Evolutionary conservation across 345 rosid genomes (phyloP), one percentile per base, ranked within the genome.

Genomic region (Odontarrhena argentea): DNA sequence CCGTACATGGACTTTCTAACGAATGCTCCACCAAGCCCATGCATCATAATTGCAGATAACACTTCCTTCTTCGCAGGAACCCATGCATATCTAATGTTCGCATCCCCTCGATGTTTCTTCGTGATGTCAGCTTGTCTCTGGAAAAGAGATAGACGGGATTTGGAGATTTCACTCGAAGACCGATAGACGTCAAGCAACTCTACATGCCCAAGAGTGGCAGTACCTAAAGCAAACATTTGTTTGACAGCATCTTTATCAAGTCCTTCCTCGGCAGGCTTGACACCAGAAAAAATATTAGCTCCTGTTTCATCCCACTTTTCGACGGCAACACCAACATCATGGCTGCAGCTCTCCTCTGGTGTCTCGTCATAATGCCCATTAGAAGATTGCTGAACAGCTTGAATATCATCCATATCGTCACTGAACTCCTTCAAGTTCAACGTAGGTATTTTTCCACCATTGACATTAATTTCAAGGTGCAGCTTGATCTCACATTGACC

Each of bases 41-140:
- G 85, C 50, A 4, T 65, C 81, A 49, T 65, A 3, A 88, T 43
- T 2, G 77, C 72, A 55, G 80, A 55, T 30, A 88, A 52, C 45
- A 77, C 48, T 59, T 38, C 78, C 65, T 81, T 83, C 13, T 91
- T 75, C 5, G 82, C 53, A 77, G 88, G 81, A 80, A 91, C 92
- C 99, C 99, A 94, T 37, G 95, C 99, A 71, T 81, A 82, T 72
- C 70, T 72, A 57, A 88, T 73, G 74, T 88, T 91, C 6, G 95
- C 88, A 75, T 81, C 80, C 18, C 97, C 95, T 15, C 97, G 96
- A 49, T 57, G 75, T 49, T 74, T 76, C 60, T 69, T 54, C 2
- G 82, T 84, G 35, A 94, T 78, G 62, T 88, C 87, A 47, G 80
- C 76, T 77, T 94, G 99, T 72, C 82, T 88, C 75, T 77, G 74